A percentile compares a stretch with the other conserved stretches of the same genome.
These are phyloP conservation scores for Metschnikowia lochheadii DNA, from an alignment of 805 yeast species.

Conservation along the genomic window DNA sequence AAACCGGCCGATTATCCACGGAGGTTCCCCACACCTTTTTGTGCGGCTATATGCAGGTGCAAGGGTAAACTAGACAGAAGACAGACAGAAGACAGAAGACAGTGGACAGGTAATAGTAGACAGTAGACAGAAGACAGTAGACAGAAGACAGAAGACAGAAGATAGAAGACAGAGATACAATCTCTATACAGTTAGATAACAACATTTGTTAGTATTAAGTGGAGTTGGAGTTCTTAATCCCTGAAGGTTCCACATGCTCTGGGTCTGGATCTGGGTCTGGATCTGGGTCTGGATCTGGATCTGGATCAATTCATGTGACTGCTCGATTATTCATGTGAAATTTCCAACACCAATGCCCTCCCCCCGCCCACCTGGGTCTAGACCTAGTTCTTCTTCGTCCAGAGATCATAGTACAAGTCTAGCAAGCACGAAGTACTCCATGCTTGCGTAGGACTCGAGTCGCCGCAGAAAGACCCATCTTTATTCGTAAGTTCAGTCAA, in stretches of 20 bases:
- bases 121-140: not conserved
- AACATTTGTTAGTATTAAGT: no score
- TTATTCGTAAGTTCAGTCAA: constrained; percentile 88
- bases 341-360: no score
- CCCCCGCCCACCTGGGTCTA: no score
- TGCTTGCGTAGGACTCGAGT: constrained; percentile 94
- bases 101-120: not conserved
- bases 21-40: constrained; percentile 3
- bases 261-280: no score
- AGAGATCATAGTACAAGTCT: constrained; percentile 70
- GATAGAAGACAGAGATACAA: not conserved
- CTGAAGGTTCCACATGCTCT: no score
- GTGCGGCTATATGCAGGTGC: not conserved
- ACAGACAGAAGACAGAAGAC: not conserved
- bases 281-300: no score
- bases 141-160: not conserved
- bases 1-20: constrained; percentile 3
- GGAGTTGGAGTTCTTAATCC: no score
- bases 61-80: not conserved
- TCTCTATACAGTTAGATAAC: no score
- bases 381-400: constrained; percentile 18
- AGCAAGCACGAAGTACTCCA: constrained; percentile 89
- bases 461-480: constrained; percentile 74
- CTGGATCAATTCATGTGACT: no score
- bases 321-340: no score